A percentile compares a stretch with the other conserved stretches of the same genome.
Evolutionary conservation across 2,329 filamentous ascomycete species (phyloP).

Genomic region (Calonectria ilicicola): DNA sequence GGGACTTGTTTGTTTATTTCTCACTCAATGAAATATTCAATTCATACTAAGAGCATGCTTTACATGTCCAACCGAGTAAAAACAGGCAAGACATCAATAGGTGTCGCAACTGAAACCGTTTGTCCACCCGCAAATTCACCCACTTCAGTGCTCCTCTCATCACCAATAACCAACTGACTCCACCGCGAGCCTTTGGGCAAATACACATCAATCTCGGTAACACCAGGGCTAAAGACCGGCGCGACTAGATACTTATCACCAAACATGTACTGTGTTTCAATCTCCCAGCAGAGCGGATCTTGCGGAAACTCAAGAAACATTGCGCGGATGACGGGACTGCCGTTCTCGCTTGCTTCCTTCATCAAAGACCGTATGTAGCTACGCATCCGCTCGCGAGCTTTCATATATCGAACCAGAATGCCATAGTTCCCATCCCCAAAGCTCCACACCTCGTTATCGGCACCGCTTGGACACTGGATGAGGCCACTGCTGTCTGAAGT

Average conservation of each 20-base stretch:
- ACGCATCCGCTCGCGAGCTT: background rate
- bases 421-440: background rate
- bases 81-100: background rate
- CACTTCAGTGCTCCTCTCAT: background rate
- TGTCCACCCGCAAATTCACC: background rate
- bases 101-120: background rate
- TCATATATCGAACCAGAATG: background rate
- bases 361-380: background rate
- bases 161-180: background rate
- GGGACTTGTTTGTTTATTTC: no score
- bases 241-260: background rate
- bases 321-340: background rate
- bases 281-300: background rate
- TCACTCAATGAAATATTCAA: no score
- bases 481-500: background rate
- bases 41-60: no score
- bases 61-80: background rate
- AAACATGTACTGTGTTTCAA: background rate
- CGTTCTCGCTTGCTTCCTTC: background rate
- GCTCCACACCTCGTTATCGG: background rate
- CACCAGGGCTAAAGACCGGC: background rate
- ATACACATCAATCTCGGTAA: background rate
- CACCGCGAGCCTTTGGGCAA: background rate
- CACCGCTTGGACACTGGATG: background rate
- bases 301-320: background rate